Evolutionary conservation across 208 protist species (phyloP).

Genomic region (Wallacemonas sp.): DNA sequence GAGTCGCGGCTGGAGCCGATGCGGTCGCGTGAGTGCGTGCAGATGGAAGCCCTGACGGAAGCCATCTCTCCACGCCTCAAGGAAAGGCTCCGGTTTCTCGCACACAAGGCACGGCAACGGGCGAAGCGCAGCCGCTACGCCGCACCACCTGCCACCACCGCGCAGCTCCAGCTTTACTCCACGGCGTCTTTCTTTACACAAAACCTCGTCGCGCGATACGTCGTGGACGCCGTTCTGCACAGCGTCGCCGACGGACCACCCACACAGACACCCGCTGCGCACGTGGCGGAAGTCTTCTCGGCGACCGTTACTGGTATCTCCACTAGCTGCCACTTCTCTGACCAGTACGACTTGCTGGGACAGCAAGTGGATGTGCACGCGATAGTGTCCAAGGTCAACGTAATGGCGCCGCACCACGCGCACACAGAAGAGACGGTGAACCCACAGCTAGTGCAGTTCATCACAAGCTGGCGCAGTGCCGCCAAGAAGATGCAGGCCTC

Average conservation of each 20-base stretch:
- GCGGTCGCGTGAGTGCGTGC: conserved; percentile 82
- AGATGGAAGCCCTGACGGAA: conserved; percentile 72
- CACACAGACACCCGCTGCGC: background rate
- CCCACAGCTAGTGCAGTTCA: conserved; percentile 67
- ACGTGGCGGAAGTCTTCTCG: conserved; percentile 19
- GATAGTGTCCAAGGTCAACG: conserved; percentile 36
- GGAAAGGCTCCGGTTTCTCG: conserved; percentile 39
- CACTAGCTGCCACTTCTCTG: conserved; percentile 38
- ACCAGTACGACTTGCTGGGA: conserved; percentile 44
- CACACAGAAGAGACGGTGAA: conserved; percentile 57
- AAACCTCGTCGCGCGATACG: conserved; percentile 61
- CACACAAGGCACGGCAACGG: conserved; percentile 49
- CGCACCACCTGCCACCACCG: conserved; percentile 54
- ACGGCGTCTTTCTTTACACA: conserved; percentile 74
- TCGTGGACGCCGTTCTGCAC: conserved; percentile 58
- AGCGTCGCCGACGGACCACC: background rate
- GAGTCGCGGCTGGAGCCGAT: conserved; percentile 53
- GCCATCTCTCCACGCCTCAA: conserved; percentile 58
- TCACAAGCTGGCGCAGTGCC: conserved; percentile 52
- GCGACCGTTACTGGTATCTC: conserved; percentile 27
- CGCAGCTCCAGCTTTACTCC: conserved; percentile 63
- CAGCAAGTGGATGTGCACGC: conserved; percentile 66
- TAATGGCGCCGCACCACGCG: conserved; percentile 55
- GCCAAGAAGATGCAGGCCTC: conserved; percentile 8
- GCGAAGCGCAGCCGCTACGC: conserved; percentile 56